Percentiles rank a stretch among this genome's conserved stretches.
Evolutionary conservation across 192 early-diverging fungal species (phyloP).

Genomic region (Globomyces pollinis-pini): DNA sequence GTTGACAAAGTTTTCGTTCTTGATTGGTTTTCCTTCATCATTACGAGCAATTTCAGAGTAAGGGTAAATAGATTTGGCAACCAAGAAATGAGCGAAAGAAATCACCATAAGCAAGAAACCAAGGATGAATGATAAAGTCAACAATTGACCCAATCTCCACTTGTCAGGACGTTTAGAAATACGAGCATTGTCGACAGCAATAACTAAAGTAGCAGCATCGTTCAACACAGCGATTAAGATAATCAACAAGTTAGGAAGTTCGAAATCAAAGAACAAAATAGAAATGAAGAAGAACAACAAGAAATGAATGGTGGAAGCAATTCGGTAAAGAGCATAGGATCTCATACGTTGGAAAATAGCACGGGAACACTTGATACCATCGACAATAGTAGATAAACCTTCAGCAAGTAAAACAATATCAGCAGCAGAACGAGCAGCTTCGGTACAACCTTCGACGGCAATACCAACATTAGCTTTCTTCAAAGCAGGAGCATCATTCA

Average conservation of each 20-base stretch:
- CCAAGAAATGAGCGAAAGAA: constrained; percentile 75
- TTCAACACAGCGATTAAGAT: constrained; percentile 85
- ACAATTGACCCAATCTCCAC: constrained; percentile 88
- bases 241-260: constrained; percentile 79
- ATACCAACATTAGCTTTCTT: constrained; percentile 98
- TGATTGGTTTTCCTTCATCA: background rate
- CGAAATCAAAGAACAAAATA: constrained; percentile 73
- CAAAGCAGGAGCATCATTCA: constrained; percentile 95
- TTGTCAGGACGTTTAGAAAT: constrained; percentile 87
- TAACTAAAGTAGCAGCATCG: constrained; percentile 92
- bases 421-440: constrained; percentile 91
- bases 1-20: constrained; percentile 15
- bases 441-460: constrained; percentile 92
- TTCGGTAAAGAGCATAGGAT: constrained; percentile 83
- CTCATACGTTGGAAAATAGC: constrained; percentile 95
- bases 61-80: constrained; percentile 58
- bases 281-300: constrained; percentile 85
- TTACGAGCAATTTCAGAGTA: constrained; percentile 23
- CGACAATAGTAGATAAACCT: constrained; percentile 87
- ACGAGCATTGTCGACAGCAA: constrained; percentile 87
- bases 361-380: constrained; percentile 83
- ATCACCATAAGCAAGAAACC: constrained; percentile 59
- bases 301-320: constrained; percentile 93
- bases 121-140: constrained; percentile 72
- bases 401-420: constrained; percentile 91